Conservation (phyloP, 768 basidiomycete species). For the Calocera viscosa region DNA sequence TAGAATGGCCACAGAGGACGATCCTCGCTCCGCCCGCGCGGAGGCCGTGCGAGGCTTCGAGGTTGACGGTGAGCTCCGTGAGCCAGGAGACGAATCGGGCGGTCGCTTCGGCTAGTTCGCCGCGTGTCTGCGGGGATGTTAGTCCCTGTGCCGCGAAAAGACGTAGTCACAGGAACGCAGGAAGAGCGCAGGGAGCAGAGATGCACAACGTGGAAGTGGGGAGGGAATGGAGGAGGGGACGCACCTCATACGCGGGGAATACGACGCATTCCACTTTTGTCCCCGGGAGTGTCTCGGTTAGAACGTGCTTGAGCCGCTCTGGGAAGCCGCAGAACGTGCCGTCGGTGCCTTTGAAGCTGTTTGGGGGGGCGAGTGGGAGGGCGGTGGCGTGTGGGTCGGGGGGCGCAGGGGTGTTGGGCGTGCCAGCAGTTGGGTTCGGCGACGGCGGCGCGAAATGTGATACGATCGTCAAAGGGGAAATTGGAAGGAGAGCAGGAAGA, state of each 20-base stretch:
- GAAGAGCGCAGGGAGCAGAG: not conserved
- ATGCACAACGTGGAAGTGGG: not conserved
- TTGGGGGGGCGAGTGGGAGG: not conserved
- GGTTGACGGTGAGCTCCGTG: constrained; percentile 72
- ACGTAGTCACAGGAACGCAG: too few species aligned
- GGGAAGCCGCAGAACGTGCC: constrained; percentile 48
- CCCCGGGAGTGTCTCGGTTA: constrained; percentile 49
- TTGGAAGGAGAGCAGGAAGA: not conserved
- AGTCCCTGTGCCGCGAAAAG: too few species aligned
- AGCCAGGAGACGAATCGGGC: constrained; percentile 86
- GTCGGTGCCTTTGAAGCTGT: constrained; percentile 30
- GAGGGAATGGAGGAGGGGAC: constrained; percentile 13
- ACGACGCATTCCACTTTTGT: constrained; percentile 57
- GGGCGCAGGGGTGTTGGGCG: not conserved
- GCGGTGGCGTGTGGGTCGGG: too few species aligned
- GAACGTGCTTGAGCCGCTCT: constrained; percentile 58
- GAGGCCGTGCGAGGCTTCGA: constrained; percentile 57
- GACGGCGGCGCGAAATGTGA: constrained; percentile 18
- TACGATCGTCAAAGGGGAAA: not conserved
- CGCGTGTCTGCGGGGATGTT: not conserved
- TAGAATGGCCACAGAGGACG: constrained; percentile 68
- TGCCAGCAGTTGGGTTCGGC: not conserved
- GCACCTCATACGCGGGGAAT: constrained; percentile 82
- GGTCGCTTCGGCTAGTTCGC: constrained; percentile 4
- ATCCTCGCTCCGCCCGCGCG: constrained; percentile 58